Conservation (phyloP, 495 filamentous ascomycete genomes). For the Daldinia loculata region DNA sequence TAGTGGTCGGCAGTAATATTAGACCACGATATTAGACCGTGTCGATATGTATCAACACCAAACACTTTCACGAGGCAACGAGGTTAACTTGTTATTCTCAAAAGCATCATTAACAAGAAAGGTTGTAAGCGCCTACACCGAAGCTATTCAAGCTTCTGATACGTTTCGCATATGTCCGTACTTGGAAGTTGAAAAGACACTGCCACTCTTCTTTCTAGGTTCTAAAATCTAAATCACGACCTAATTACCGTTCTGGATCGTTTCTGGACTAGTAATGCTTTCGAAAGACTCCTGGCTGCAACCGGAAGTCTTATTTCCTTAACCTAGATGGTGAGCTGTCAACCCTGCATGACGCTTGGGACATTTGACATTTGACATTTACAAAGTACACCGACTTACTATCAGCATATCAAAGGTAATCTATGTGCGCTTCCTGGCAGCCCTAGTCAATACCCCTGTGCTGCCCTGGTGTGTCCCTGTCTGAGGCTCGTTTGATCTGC, state of each 20-base stretch:
- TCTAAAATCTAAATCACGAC: constrained; percentile 15
- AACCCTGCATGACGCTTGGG: constrained; percentile 16
- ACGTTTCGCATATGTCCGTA: constrained; percentile 5
- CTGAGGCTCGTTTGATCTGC: constrained; percentile 47
- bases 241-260: constrained; percentile 9
- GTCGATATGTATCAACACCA: not conserved
- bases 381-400: constrained; percentile 6
- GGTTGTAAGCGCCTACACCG: constrained; percentile 12
- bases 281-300: constrained; percentile 32
- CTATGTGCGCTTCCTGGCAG: not conserved
- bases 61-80: not conserved
- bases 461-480: not conserved
- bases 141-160: constrained; percentile 18
- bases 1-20: not conserved
- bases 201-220: constrained; percentile 24
- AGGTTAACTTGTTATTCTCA: not conserved
- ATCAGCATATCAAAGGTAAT: not conserved
- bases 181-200: constrained; percentile 16
- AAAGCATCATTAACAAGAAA: not conserved
- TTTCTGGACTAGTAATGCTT: constrained; percentile 5
- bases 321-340: constrained; percentile 29
- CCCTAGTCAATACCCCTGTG: constrained; percentile 1
- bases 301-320: constrained; percentile 34
- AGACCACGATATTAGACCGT: not conserved
- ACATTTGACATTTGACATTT: not conserved